Conservation (phyloP, 257 asterid genomes). For the Solanum stenotomum region DNA sequence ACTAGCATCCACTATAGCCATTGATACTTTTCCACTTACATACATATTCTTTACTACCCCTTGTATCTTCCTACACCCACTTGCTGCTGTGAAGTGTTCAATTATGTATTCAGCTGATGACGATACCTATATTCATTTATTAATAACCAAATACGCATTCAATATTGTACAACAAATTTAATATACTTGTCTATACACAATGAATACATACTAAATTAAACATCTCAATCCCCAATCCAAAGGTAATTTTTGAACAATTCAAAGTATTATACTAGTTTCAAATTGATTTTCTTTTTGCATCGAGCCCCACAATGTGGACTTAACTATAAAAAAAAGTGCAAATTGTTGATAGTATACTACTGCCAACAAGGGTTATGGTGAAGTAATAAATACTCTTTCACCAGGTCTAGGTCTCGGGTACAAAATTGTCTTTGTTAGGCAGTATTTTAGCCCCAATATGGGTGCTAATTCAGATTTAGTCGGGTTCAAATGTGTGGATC, state of each 20-base stretch:
- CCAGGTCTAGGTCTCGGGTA: too few relatives aligned
- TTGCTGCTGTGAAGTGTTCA: conserved; percentile 76
- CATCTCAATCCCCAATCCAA: not conserved
- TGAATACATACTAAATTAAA: too few relatives aligned
- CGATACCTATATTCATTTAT: conserved; percentile 33
- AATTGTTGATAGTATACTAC: not conserved
- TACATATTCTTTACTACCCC: conserved; percentile 49
- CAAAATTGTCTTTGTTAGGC: too few relatives aligned
- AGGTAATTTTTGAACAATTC: too few relatives aligned
- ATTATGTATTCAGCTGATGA: conserved; percentile 79
- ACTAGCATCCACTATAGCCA: conserved; percentile 49
- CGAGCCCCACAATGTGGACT: not conserved
- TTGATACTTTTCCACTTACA: conserved; percentile 61
- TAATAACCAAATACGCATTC: not conserved
- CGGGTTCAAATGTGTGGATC: not conserved
- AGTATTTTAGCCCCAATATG: too few relatives aligned
- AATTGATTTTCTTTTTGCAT: not conserved
- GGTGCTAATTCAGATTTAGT: too few relatives aligned
- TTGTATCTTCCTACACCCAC: conserved; percentile 63
- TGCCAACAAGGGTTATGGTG: too few relatives aligned
- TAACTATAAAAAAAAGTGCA: not conserved
- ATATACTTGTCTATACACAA: not conserved
- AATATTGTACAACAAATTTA: not conserved
- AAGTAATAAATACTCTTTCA: too few relatives aligned
- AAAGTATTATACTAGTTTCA: not conserved